Conservation (phyloP, 139 green algal species). For the Chlorella vulgaris region DNA sequence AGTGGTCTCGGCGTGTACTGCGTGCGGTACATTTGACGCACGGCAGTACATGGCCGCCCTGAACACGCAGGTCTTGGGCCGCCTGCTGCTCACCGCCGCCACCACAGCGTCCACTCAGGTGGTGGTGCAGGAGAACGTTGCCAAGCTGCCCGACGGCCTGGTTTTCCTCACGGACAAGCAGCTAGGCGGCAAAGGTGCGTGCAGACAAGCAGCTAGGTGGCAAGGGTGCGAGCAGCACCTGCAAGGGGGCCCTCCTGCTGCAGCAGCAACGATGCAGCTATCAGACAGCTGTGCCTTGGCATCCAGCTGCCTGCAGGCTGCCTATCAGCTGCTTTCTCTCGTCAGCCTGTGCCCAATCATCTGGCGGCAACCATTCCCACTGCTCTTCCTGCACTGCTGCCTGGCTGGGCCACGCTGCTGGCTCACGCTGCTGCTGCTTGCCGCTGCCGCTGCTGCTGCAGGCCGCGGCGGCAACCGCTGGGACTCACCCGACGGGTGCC, state of each 20-base stretch:
- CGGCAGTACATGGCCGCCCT: conserved; percentile 34
- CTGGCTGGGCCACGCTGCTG: no score
- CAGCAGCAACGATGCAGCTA: no score
- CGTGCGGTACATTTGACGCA: conserved; percentile 39
- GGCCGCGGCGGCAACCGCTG: conserved; percentile 89
- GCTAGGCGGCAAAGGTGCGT: conserved; percentile 68
- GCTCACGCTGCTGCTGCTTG: no score
- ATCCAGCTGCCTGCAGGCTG: no score
- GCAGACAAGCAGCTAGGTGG: background rate
- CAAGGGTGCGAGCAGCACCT: no score
- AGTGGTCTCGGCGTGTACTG: no score
- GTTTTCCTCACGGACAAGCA: conserved; percentile 78
- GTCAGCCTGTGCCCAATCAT: no score
- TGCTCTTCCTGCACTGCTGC: no score
- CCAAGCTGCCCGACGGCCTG: conserved; percentile 58
- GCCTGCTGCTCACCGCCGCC: conserved; percentile 49
- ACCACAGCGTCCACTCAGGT: conserved; percentile 66
- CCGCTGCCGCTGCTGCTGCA: conserved; percentile 23
- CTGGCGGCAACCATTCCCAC: no score
- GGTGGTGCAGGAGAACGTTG: conserved; percentile 63
- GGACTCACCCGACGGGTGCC: conserved; percentile 86
- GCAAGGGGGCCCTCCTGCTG: no score
- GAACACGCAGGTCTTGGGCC: conserved; percentile 42
- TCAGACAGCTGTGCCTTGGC: no score
- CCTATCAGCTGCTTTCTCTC: no score